These are phyloP conservation scores for Alternaria arbusti DNA, from an alignment of 2,329 filamentous ascomycete species.

Conservation along the genomic window DNA sequence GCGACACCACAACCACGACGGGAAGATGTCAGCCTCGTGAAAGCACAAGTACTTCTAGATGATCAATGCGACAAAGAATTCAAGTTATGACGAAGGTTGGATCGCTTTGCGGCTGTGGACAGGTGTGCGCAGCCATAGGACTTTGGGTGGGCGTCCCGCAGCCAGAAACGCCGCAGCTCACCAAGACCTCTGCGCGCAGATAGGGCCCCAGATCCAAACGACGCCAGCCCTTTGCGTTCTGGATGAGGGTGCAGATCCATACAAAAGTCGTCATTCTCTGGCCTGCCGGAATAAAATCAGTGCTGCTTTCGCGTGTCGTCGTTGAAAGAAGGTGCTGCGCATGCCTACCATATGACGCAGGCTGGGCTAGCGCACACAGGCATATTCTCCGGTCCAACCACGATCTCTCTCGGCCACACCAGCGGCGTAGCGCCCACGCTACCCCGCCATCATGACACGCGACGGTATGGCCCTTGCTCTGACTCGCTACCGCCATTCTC, in stretches of 20 bases:
- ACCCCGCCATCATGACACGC: neutral
- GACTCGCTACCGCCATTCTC: neutral
- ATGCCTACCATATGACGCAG: neutral
- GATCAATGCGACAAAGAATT: neutral
- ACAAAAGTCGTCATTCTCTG: neutral
- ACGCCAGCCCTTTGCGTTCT: neutral
- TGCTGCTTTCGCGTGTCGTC: neutral
- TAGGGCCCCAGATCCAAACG: neutral
- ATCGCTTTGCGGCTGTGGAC: neutral
- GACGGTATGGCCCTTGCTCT: neutral
- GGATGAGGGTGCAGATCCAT: neutral
- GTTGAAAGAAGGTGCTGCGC: neutral
- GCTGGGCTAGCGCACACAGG: neutral
- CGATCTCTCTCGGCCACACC: neutral
- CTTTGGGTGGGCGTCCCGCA: neutral
- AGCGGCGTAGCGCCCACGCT: neutral
- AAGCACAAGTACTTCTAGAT: neutral
- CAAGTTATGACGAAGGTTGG: rapidly evolving
- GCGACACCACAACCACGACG: neutral
- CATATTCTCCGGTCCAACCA: neutral
- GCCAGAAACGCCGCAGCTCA: neutral
- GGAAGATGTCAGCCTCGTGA: neutral
- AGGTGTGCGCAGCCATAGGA: neutral
- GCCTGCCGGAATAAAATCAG: neutral
- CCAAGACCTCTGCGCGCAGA: neutral